phyloP scores from a whole-genome alignment of 1,284 basidiomycete genomes.

The Leccinum solheimii region DNA sequence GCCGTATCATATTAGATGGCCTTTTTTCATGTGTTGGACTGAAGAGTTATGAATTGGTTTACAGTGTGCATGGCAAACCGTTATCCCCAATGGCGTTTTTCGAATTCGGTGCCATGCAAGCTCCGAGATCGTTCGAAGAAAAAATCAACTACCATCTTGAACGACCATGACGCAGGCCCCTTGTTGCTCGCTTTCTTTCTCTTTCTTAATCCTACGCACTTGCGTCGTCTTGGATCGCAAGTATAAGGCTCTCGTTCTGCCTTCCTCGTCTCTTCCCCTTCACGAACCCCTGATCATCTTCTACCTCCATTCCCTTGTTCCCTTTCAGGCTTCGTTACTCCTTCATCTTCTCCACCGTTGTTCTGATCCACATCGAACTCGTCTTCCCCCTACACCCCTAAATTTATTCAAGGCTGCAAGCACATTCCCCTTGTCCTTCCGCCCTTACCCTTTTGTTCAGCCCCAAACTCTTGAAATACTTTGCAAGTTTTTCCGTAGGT shows the following conservation, averaged over 20 bases:
- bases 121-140: not conserved
- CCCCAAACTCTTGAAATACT: conserved; percentile 70
- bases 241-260: conserved; percentile 67
- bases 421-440: conserved; percentile 47
- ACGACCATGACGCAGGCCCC: conserved; percentile 13
- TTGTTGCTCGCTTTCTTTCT: conserved; percentile 54
- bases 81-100: not conserved
- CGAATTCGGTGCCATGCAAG: not conserved
- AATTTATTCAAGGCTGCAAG: conserved; percentile 73
- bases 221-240: conserved; percentile 69
- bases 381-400: conserved; percentile 47
- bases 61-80: too few species aligned
- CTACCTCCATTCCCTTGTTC: conserved; percentile 73
- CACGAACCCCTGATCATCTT: conserved; percentile 81
- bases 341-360: conserved; percentile 21
- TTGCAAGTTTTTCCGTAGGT: conserved; percentile 77
- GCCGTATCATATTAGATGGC: not conserved
- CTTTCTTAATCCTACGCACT: conserved; percentile 66
- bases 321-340: conserved; percentile 21
- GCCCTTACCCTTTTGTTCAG: conserved; percentile 50
- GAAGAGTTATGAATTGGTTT: not conserved
- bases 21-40: not conserved
- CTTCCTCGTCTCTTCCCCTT: conserved; percentile 69
- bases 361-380: conserved; percentile 20
- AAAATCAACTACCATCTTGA: conserved; percentile 24